Conservation (phyloP, 75 land plant species). For the Pinus tabuliformis region DNA sequence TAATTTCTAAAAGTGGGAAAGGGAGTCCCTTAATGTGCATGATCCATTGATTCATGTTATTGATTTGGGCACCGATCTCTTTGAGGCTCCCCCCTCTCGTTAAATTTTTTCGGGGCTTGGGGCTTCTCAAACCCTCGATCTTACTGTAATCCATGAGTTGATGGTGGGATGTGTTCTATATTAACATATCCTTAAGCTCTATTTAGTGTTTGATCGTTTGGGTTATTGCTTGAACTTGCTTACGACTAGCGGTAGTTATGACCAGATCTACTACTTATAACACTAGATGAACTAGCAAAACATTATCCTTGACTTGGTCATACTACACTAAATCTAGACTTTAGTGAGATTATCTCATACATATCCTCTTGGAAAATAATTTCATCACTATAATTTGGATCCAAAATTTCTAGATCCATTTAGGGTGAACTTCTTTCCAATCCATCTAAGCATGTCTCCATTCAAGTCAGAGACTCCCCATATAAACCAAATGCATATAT, state of each 20-base stretch:
- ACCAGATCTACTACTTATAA: conserved; percentile 28
- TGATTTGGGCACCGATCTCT: no score
- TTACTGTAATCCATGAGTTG: no score
- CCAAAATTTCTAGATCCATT: conserved; percentile 11
- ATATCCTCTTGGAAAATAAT: conserved; percentile 63
- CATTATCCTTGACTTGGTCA: conserved; percentile 16
- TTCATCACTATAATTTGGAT: conserved; percentile 46
- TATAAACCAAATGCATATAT: conserved; percentile 21
- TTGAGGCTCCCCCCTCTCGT: no score
- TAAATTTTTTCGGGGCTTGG: no score
- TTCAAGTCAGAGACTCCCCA: conserved; percentile 5
- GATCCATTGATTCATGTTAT: no score
- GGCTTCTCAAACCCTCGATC: no score
- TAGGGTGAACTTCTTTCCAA: conserved; percentile 26
- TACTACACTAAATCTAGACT: conserved; percentile 23
- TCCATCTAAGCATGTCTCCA: conserved; percentile 22
- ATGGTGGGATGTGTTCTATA: no score
- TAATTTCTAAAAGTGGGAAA: no score
- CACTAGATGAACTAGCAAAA: conserved; percentile 8
- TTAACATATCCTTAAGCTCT: no score
- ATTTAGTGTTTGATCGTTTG: conserved; percentile 13
- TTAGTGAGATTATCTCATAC: conserved; percentile 28
- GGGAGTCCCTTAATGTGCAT: no score
- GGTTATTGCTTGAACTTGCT: conserved; percentile 9
- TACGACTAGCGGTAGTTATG: conserved; percentile 11